Evolutionary conservation across 179 eudicot species (phyloP).

Genomic region (Corrigiola litoralis): DNA sequence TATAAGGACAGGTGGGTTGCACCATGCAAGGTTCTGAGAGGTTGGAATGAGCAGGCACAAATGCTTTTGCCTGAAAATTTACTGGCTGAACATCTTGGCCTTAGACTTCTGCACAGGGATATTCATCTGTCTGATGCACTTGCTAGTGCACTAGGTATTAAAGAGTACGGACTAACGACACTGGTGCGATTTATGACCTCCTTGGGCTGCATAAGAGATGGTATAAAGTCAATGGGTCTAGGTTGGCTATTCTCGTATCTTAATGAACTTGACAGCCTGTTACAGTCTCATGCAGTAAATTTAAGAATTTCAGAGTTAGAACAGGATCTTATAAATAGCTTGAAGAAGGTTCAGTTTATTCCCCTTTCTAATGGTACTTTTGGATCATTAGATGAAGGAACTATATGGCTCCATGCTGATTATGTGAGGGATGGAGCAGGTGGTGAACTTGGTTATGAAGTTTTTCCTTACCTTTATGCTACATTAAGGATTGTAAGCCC

Average conservation of each 20-base stretch:
- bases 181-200: constrained; percentile 54
- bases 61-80: constrained; percentile 54
- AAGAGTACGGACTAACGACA: constrained; percentile 62
- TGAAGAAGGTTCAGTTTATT: too few relatives aligned
- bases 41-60: constrained; percentile 43
- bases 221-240: constrained; percentile 51
- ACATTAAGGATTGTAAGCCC: constrained; percentile 59
- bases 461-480: constrained; percentile 50
- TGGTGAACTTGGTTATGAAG: constrained; percentile 30
- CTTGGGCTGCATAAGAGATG: constrained; percentile 41
- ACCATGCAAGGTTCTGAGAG: constrained; percentile 72
- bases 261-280: constrained; percentile 46
- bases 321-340: constrained; percentile 32
- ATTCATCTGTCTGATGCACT: constrained; percentile 53
- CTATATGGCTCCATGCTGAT: constrained; percentile 62
- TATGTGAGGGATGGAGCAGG: constrained; percentile 23
- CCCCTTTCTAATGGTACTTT: constrained; percentile 74
- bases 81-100: constrained; percentile 64
- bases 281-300: constrained; percentile 29
- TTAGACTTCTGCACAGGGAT: constrained; percentile 57
- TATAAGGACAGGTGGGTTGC: constrained; percentile 52
- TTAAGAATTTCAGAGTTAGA: constrained; percentile 26
- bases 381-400: constrained; percentile 50
- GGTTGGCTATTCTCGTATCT: constrained; percentile 61
- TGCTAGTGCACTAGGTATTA: constrained; percentile 65